A percentile compares a stretch with the other conserved stretches of the same genome.
phyloP scores from a whole-genome alignment of 331 rosid species.

The Quercus tomentella region DNA sequence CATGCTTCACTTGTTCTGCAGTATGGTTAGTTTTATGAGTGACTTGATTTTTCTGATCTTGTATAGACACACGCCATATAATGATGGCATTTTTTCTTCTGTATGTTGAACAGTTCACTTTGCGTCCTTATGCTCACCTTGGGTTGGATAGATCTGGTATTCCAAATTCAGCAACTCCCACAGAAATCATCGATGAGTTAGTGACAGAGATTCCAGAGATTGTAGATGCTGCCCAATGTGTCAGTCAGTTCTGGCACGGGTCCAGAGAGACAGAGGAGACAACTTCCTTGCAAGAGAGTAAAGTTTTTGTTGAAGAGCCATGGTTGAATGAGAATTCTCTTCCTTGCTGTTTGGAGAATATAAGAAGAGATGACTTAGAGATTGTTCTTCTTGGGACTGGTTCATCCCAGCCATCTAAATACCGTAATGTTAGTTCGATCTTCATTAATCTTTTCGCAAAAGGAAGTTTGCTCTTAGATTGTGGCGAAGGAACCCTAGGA shows the following conservation, averaged over 20 bases:
- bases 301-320: conserved; percentile 67
- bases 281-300: conserved; percentile 22
- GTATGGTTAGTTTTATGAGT: background rate
- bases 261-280: conserved; percentile 35
- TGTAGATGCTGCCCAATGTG: conserved; percentile 61
- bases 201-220: conserved; percentile 77
- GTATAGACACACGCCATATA: background rate
- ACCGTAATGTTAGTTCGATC: conserved; percentile 85
- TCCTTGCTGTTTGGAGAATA: conserved; percentile 75
- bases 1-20: background rate
- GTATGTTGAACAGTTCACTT: conserved; percentile 59
- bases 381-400: conserved; percentile 95
- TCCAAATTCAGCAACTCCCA: conserved; percentile 43
- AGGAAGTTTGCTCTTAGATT: conserved; percentile 86
- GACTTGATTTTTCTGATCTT: background rate
- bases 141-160: conserved; percentile 79
- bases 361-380: conserved; percentile 92
- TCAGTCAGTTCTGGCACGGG: conserved; percentile 55
- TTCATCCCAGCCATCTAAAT: conserved; percentile 95
- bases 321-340: conserved; percentile 53
- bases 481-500: conserved; percentile 94
- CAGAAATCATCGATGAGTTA: conserved; percentile 59
- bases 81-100: conserved; percentile 14
- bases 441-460: conserved; percentile 75
- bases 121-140: conserved; percentile 72